These are phyloP conservation scores for Eucalyptus urophylla DNA, from an alignment of 345 rosid genomes.

Conservation along the genomic window DNA sequence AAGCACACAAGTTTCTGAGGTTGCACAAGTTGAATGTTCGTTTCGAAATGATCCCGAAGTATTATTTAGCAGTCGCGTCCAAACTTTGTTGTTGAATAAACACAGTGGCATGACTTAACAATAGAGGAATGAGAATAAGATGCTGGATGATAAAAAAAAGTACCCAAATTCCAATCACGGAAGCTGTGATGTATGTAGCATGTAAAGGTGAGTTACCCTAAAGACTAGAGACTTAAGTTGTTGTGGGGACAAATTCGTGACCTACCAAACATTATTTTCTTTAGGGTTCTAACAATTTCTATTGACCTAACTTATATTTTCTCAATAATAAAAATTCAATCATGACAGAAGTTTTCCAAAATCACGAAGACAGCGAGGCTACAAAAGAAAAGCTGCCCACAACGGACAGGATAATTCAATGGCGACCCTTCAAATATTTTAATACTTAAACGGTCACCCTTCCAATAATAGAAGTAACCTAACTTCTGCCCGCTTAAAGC, in stretches of 20 bases:
- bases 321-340: background rate
- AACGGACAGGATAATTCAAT: background rate
- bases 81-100: accelerated
- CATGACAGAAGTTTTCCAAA: background rate
- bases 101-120: accelerated
- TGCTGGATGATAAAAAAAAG: background rate
- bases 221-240: background rate
- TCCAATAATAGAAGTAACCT: background rate
- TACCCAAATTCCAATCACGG: background rate
- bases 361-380: background rate
- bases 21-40: accelerated
- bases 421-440: background rate
- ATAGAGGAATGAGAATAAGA: background rate
- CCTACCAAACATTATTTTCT: background rate
- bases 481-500: background rate
- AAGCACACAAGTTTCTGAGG: background rate
- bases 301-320: background rate
- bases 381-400: background rate
- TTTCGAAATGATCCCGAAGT: accelerated
- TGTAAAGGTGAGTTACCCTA: background rate
- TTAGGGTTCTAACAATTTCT: background rate
- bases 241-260: background rate
- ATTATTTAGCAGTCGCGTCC: accelerated
- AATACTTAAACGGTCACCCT: background rate
- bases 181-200: background rate